Base-by-base conservation (phyloP, 2,329 filamentous ascomycete genomes). In the Cytospora chrysosperma region DNA sequence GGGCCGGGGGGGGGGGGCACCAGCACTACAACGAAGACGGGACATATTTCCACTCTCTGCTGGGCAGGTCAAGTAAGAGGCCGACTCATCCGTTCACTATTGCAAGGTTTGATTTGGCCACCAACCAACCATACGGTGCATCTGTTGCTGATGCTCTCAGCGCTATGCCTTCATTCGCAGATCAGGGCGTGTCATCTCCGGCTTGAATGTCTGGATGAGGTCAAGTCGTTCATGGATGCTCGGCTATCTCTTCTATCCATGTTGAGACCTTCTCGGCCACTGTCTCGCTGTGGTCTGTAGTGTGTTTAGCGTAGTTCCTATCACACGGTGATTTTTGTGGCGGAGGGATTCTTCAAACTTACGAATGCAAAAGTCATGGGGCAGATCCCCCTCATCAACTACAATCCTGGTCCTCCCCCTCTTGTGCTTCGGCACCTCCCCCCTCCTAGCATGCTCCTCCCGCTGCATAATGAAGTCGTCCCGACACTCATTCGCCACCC, bases 331-430 rank as follows among this genome's bases (percentile, higher is more conserved):
- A 2, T 17, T 43, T 21, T n/a, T n/a, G n/a, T n/a, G n/a, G n/a
- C n/a, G 9, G 40, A 21, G 5, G 7, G 13, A 4, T 6, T n/a
- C 7, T 6, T 0, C 56, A 57, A 7, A 76, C 80, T 75, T 67
- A 83, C 81, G 73, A 32, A 84, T 79, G 69, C 85, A 88, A 73
- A 89, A 89, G 0, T 82, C 84, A 73, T 89, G 87, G 9, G 82
- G 82, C 12, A 88, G 72, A 12, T 79, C 76, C 2, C 78, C 79
- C 67, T 85, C 79, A 62, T 88, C 85, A 40, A 89, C 76, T 37
- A 81, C 72, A 56, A 87, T 77, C 62, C 75, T 77, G 0, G 81
- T 80, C 65, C 78, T 75, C 8, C 77, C 77, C 28, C 67, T 67
- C 56, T 75, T 72, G 30, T 73, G 63, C 51, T 1, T 62, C 30